These are phyloP conservation scores for Scutellaria barbata DNA, from an alignment of 257 asterid species.

Conservation along the genomic window DNA sequence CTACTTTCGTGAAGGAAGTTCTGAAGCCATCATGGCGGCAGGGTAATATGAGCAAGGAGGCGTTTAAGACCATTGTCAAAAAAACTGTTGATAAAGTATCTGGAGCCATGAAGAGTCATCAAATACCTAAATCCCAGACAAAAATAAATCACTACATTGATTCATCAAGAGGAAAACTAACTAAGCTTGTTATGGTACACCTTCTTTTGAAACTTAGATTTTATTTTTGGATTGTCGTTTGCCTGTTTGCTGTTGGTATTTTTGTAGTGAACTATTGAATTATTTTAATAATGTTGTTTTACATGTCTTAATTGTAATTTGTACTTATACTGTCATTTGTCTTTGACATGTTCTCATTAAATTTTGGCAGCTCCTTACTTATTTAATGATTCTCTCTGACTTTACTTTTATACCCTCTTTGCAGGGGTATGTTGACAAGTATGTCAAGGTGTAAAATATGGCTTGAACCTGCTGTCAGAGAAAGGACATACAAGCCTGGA, in stretches of 20 bases:
- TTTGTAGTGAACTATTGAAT: constrained; percentile 9
- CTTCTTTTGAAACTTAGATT: constrained; percentile 33
- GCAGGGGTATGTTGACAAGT: constrained; percentile 97
- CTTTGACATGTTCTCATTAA: background rate
- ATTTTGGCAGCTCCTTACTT: constrained; percentile 28
- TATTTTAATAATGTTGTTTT: constrained; percentile 14
- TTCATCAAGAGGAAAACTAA: constrained; percentile 84
- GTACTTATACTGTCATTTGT: constrained; percentile 4
- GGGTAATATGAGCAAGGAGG: constrained; percentile 99
- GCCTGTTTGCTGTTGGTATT: constrained; percentile 29
- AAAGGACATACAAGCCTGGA: constrained; percentile 24
- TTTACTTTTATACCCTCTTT: constrained; percentile 32
- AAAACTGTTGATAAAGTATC: constrained; percentile 99
- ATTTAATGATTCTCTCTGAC: constrained; percentile 25
- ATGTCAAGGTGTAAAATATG: constrained; percentile 65
- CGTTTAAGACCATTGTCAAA: constrained; percentile 96
- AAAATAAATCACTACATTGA: constrained; percentile 84
- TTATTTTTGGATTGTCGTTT: constrained; percentile 10
- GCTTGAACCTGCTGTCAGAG: constrained; percentile 34
- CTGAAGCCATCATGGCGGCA: constrained; percentile 98
- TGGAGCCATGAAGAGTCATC: constrained; percentile 88
- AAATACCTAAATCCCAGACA: constrained; percentile 80
- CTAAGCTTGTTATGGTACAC: constrained; percentile 96
- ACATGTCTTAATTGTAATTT: background rate
- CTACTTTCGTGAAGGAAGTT: constrained; percentile 92